Conservation (phyloP, 2,329 filamentous ascomycete species). For the Xylaria arbuscula region DNA sequence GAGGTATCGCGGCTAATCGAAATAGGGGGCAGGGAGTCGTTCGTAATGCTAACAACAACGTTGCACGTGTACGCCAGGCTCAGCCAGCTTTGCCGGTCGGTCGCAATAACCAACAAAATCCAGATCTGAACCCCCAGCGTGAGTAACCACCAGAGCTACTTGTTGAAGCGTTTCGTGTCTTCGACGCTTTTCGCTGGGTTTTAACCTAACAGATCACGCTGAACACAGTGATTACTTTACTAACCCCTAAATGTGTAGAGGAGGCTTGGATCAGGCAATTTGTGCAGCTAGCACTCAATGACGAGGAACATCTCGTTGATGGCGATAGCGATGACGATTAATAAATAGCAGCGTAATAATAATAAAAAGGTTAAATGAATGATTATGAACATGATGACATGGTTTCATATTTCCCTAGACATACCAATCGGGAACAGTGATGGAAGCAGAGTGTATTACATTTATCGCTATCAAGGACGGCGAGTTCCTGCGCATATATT, state of each 20-base stretch:
- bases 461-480: not conserved
- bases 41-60: conserved; percentile 25
- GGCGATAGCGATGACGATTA: conserved; percentile 57
- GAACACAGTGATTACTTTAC: not conserved
- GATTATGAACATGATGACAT: conserved; percentile 4
- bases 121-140: conserved; percentile 55
- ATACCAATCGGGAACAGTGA: conserved; percentile 1
- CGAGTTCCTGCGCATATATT: not conserved
- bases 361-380: conserved; percentile 24
- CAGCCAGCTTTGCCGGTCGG: conserved; percentile 40
- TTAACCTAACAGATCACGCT: not conserved
- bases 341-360: not conserved
- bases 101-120: conserved; percentile 42
- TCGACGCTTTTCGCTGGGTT: not conserved
- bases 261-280: conserved; percentile 66
- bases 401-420: not conserved
- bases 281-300: conserved; percentile 64
- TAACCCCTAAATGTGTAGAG: conserved; percentile 40
- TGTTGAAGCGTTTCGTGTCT: not conserved
- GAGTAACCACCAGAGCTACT: not conserved
- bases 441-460: not conserved
- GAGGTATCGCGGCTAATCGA: conserved; percentile 39
- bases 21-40: conserved; percentile 45
- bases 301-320: conserved; percentile 61
- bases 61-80: conserved; percentile 16